These are phyloP conservation scores for Trametes gibbosa DNA, from an alignment of 768 basidiomycete species.

Conservation along the genomic window DNA sequence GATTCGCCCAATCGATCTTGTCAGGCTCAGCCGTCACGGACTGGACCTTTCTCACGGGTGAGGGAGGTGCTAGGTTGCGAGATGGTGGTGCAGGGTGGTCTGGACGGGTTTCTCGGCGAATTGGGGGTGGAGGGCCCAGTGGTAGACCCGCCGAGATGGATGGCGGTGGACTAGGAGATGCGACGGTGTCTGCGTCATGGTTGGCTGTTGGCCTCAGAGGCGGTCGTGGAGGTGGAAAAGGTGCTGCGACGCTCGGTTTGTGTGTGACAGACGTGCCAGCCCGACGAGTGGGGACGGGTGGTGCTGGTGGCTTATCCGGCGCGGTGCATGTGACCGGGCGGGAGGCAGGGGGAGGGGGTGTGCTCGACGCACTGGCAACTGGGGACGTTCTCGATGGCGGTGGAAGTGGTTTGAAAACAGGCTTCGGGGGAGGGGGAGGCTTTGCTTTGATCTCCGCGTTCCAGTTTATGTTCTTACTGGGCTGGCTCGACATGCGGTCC, in stretches of 20 bases:
- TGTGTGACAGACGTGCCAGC: background rate
- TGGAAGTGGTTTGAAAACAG: constrained; percentile 1
- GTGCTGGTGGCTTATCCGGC: background rate
- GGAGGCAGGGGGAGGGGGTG: too few species aligned
- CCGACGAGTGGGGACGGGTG: background rate
- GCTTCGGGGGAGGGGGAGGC: constrained; percentile 35
- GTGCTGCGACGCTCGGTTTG: background rate
- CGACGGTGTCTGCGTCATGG: background rate
- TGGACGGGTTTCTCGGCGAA: constrained; percentile 13
- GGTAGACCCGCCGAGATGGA: background rate
- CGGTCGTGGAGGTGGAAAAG: background rate
- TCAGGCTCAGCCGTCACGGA: constrained; percentile 13
- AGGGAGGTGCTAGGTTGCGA: constrained; percentile 4
- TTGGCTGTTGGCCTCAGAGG: background rate
- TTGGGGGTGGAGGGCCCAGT: constrained; percentile 8
- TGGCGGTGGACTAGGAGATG: background rate
- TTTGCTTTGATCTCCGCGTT: constrained; percentile 51
- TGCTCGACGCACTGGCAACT: background rate
- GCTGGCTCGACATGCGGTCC: constrained; percentile 54
- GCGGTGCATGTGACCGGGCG: background rate
- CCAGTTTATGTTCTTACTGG: constrained; percentile 63
- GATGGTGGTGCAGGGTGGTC: constrained; percentile 5
- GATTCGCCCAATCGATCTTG: constrained; percentile 67
- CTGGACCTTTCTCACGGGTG: background rate
- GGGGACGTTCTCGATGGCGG: constrained; percentile 13